Conservation (phyloP, 257 asterid species). For the Solanum sejunctum region DNA sequence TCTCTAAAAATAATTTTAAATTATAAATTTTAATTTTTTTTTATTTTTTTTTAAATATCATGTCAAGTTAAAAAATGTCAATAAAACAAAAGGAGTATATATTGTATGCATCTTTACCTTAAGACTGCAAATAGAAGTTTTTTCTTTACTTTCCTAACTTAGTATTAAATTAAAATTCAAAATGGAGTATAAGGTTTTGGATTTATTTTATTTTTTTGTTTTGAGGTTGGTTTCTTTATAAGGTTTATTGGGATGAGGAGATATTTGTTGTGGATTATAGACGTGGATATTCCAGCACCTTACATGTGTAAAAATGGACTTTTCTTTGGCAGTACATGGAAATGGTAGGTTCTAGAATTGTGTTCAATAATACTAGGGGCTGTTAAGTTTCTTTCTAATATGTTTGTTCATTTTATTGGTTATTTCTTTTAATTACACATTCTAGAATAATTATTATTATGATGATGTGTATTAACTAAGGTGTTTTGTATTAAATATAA, state of each 20-base stretch:
- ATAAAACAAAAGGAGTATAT: no score
- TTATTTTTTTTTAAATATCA: no score
- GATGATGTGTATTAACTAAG: no score
- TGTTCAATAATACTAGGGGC: background rate
- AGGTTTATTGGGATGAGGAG: background rate
- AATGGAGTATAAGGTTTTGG: no score
- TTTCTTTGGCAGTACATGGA: background rate
- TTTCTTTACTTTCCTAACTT: no score
- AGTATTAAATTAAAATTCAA: no score
- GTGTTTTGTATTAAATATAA: background rate
- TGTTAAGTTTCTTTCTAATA: background rate
- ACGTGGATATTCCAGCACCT: background rate
- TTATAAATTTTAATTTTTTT: no score
- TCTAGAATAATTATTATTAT: background rate
- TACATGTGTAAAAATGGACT: background rate
- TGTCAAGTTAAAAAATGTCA: no score
- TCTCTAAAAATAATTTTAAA: no score
- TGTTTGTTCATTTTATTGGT: background rate
- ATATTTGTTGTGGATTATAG: background rate
- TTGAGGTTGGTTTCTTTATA: background rate
- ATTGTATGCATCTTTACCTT: no score
- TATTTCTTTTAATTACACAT: background rate
- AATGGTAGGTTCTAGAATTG: background rate
- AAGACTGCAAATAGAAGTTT: no score
- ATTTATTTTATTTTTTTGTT: no score